Evolutionary conservation across 441 rosid genomes (phyloP), one percentile per base, ranked within the genome.

Genomic region (Pelargonium myrrhifolium): DNA sequence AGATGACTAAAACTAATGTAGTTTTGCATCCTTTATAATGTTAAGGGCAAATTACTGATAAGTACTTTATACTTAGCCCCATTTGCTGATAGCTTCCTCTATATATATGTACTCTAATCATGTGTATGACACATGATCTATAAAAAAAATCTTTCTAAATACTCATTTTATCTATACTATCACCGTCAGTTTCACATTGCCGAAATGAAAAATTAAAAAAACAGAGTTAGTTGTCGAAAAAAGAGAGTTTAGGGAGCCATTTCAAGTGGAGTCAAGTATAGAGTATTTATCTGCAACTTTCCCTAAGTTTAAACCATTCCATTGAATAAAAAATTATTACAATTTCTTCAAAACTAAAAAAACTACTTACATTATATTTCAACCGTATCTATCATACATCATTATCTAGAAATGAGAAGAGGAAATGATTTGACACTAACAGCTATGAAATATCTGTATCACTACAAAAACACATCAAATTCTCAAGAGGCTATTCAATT

Each of bases 401-500:
- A 43, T 39, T 28, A 20, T 20, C 31, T 20, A 68, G 22, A 18
- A 17, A 62, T 26, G 20, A 6, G 37, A 40, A 20, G 51, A 59
- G 47, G 43, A 22, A 53, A 62, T 35, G 47, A n/a, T n/a, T 43
- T 49, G 37, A 31, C 21, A 28, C 73, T 70, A 42, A n/a, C 59
- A 72, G 12, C 81, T 67, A 79, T 68, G 65, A 66, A 77, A 56
- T 28, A n/a, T 40, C 35, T 69, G 20, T 67, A 62, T 77, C 47
- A 14, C 51, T 11, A 17, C 43, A 61, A 45, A 26, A 37, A 61
- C 69, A 49, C 65, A 1, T 65, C 64, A 65, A 37, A 51, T 17
- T 1, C 9, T 9, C 3, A 9, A 65, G 53, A 18, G 43, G 7
- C 28, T 70, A 59, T 74, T 79, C 77, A 81, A 62, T 83, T 85